These are phyloP conservation scores for Alternaria rosae DNA, from an alignment of 2,329 filamentous ascomycete genomes.

Conservation along the genomic window DNA sequence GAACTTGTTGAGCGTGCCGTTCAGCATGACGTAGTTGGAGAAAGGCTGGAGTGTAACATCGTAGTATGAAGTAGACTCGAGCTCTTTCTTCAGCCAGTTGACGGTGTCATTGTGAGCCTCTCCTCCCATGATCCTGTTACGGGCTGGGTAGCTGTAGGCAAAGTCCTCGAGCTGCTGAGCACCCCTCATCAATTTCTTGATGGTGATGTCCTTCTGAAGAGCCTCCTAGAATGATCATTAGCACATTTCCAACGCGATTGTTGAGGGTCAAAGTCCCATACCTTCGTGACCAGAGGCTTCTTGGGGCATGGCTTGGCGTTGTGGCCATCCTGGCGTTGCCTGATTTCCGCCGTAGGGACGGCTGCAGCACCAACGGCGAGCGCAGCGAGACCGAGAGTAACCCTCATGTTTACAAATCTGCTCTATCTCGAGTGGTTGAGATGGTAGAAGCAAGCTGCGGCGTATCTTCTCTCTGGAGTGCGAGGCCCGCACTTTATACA, in stretches of 20 bases:
- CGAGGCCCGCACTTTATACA: background rate
- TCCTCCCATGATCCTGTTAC: slow-evolving; percentile 50
- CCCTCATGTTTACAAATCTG: slow-evolving; percentile 27
- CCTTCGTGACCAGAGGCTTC: slow-evolving; percentile 18
- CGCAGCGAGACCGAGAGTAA: slow-evolving; percentile 29
- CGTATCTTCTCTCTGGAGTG: background rate
- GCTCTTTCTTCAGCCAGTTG: slow-evolving; percentile 44
- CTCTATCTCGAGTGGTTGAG: background rate
- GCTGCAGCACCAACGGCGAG: slow-evolving; percentile 30
- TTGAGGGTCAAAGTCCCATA: slow-evolving; percentile 18
- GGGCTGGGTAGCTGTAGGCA: slow-evolving; percentile 47
- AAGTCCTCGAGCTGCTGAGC: slow-evolving; percentile 46
- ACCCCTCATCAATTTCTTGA: slow-evolving; percentile 37
- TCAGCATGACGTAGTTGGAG: slow-evolving; percentile 29
- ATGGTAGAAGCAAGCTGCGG: background rate
- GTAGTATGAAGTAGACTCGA: slow-evolving; percentile 47
- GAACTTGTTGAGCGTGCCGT: slow-evolving; percentile 30
- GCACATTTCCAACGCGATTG: background rate
- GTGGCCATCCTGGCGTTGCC: background rate
- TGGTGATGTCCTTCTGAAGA: slow-evolving; percentile 39
- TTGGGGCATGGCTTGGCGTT: slow-evolving; percentile 5
- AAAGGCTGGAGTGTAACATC: slow-evolving; percentile 44
- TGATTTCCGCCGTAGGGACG: slow-evolving; percentile 6
- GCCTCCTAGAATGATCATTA: slow-evolving; percentile 27
- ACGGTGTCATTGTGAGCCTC: slow-evolving; percentile 51